phyloP scores from a whole-genome alignment of 2,329 filamentous ascomycete species.

The Dactylellina parvicollis region DNA sequence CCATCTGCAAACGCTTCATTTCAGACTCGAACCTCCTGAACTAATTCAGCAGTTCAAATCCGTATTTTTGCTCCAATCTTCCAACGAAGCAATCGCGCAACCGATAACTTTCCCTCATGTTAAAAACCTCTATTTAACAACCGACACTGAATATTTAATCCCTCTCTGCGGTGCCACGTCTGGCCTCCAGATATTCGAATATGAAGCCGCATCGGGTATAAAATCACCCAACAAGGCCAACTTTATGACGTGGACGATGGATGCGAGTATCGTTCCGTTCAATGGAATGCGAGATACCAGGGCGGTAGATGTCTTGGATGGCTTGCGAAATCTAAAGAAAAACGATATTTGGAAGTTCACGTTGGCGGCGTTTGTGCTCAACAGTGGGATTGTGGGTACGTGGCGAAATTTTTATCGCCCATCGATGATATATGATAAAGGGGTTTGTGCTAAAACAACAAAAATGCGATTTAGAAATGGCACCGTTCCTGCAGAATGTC shows the following conservation, averaged over 20 bases:
- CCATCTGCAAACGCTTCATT: conserved; percentile 29
- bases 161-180: conserved; percentile 4
- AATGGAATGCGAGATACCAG: conserved; percentile 16
- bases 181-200: conserved; percentile 30
- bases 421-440: too few species aligned
- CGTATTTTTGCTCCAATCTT: background rate
- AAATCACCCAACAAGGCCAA: conserved; percentile 19
- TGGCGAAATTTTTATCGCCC: background rate
- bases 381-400: conserved; percentile 24
- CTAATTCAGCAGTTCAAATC: conserved; percentile 3
- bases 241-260: conserved; percentile 2
- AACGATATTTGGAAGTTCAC: conserved; percentile 14
- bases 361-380: conserved; percentile 17
- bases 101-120: conserved; percentile 24
- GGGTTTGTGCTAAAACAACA: too few species aligned
- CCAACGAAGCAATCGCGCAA: background rate
- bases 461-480: conserved; percentile 18
- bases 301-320: conserved; percentile 13
- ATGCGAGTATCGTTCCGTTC: background rate
- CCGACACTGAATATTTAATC: conserved; percentile 25
- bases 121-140: conserved; percentile 18
- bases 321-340: conserved; percentile 4
- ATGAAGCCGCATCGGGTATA: background rate
- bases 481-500: conserved; percentile 19
- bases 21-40: conserved; percentile 17